These are phyloP conservation scores for Graphilbum sp. DNA, from an alignment of 2,329 filamentous ascomycete species.

Conservation along the genomic window DNA sequence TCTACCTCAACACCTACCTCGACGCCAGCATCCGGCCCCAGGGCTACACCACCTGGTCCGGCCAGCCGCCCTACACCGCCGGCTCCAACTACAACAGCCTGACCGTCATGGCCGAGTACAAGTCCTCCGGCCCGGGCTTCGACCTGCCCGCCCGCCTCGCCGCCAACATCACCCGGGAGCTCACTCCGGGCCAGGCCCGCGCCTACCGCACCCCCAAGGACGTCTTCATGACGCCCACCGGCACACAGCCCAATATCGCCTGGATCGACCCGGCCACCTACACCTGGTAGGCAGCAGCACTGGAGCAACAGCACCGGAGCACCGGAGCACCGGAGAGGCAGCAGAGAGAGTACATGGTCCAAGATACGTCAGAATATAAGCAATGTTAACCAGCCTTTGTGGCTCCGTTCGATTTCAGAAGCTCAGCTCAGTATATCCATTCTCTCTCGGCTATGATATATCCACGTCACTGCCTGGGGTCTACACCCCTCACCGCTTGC, in stretches of 20 bases:
- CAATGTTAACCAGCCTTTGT: too few species aligned
- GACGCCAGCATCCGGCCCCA: conserved; percentile 31
- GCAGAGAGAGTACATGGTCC: too few species aligned
- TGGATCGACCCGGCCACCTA: conserved; percentile 11
- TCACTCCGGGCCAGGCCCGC: conserved; percentile 13
- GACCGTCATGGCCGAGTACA: conserved; percentile 41
- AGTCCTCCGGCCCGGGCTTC: conserved; percentile 34
- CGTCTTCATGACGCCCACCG: conserved; percentile 10
- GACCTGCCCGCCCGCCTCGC: conserved; percentile 27
- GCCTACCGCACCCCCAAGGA: conserved; percentile 13
- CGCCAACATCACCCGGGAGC: conserved; percentile 14
- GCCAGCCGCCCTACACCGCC: conserved; percentile 21
- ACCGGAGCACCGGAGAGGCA: too few species aligned
- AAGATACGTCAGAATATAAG: too few species aligned
- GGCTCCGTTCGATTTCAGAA: too few species aligned
- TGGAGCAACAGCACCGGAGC: too few species aligned
- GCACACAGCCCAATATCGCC: conserved; percentile 6
- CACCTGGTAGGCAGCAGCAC: background rate
- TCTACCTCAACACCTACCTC: conserved; percentile 38
- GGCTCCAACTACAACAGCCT: conserved; percentile 23
- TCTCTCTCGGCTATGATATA: background rate
- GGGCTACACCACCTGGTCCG: conserved; percentile 27
- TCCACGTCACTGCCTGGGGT: background rate
- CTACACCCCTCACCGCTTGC: too few species aligned
- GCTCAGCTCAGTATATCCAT: background rate